phyloP scores from a whole-genome alignment of 495 filamentous ascomycete species.

The Chaetomium cochliodes region DNA sequence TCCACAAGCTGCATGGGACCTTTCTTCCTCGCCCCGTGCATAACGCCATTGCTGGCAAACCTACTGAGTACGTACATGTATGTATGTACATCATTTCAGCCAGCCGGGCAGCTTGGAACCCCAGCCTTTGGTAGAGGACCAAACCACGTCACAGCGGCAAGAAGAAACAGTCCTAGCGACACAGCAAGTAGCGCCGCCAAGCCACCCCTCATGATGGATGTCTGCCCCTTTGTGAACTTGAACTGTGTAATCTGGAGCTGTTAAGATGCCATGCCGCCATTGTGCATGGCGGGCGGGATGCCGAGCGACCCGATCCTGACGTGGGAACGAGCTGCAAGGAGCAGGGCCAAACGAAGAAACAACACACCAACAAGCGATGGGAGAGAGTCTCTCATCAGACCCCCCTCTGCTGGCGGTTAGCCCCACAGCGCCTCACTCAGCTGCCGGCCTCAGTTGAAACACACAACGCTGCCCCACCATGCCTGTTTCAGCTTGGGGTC shows the following conservation, averaged over 20 bases:
- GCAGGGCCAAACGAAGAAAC: neutral
- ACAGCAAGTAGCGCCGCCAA: neutral
- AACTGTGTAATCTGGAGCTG: too few relatives aligned
- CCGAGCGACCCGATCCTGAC: neutral
- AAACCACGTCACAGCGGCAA: neutral
- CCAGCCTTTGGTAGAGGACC: neutral
- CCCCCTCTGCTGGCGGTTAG: neutral
- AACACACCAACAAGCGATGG: too few relatives aligned
- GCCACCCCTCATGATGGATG: neutral
- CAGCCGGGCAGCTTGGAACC: neutral
- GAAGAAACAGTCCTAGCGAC: neutral
- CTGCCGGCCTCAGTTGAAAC: neutral
- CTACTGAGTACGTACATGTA: too few relatives aligned
- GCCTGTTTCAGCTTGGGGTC: conserved; percentile 12
- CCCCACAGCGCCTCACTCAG: neutral
- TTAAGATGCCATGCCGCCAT: neutral
- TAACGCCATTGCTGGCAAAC: neutral
- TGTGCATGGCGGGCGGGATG: neutral
- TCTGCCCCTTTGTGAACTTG: neutral
- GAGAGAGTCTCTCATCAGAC: too few relatives aligned
- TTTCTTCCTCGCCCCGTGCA: neutral
- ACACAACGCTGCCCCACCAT: conserved; percentile 4
- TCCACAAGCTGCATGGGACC: neutral
- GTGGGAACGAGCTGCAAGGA: neutral
- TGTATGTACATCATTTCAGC: neutral